phyloP scores from a whole-genome alignment of 2,329 filamentous ascomycete species.

The Trichoderma brevicompactum region DNA sequence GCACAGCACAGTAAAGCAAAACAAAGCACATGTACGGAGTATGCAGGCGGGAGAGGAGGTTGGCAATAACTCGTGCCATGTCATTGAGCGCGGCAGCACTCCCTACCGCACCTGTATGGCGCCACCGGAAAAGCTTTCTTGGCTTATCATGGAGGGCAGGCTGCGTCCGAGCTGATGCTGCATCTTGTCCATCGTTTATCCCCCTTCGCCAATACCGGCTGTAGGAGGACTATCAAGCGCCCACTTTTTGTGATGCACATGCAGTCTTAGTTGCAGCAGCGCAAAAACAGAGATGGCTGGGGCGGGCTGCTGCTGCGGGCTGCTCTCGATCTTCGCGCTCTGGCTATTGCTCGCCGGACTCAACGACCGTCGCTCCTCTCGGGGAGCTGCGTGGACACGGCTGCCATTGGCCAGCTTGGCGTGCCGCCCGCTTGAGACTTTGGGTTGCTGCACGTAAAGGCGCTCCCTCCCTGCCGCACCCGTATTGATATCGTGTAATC shows the following conservation, averaged over 20 bases:
- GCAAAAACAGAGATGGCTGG: slow-evolving; percentile 30
- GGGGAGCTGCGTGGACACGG: slow-evolving; percentile 8
- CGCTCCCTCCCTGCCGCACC: slow-evolving; percentile 19
- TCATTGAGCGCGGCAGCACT: slow-evolving; percentile 3
- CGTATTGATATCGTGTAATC: slow-evolving; percentile 41
- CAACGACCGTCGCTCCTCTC: slow-evolving; percentile 3
- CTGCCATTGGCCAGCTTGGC: slow-evolving; percentile 24
- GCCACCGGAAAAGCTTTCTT: slow-evolving; percentile 24
- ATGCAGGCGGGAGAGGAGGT: neutral
- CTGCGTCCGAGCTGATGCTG: slow-evolving; percentile 29
- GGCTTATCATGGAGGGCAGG: slow-evolving; percentile 26
- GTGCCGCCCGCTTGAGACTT: slow-evolving; percentile 26
- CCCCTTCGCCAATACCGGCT: slow-evolving; percentile 14
- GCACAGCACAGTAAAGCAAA: no score
- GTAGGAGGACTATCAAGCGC: slow-evolving; percentile 22
- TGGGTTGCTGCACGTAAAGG: slow-evolving; percentile 26
- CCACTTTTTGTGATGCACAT: slow-evolving; percentile 24
- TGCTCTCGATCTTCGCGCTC: slow-evolving; percentile 26
- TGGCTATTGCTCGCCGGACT: slow-evolving; percentile 19
- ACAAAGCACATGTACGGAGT: no score
- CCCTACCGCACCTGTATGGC: slow-evolving; percentile 15
- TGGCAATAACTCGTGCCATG: slow-evolving; percentile 8
- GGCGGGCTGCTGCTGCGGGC: neutral
- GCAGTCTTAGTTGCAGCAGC: slow-evolving; percentile 28
- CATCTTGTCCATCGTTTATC: slow-evolving; percentile 23